Evolutionary conservation across 345 rosid genomes (phyloP).

Genomic region (Gossypium mustelinum): DNA sequence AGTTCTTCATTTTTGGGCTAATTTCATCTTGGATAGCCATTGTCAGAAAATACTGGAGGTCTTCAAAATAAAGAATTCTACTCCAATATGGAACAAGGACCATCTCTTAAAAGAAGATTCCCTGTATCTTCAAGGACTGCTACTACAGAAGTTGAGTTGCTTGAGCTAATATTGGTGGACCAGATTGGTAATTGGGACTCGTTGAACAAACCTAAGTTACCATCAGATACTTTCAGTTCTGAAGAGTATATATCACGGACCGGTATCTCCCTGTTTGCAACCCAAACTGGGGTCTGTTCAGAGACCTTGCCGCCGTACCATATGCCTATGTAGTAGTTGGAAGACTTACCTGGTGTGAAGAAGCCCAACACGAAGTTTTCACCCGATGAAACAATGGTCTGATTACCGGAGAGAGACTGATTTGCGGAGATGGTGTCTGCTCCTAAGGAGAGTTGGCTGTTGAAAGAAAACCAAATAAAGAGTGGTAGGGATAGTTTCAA

Average conservation of each 20-base stretch:
- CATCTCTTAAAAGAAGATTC: conserved; percentile 50
- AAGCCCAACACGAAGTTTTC: conserved; percentile 46
- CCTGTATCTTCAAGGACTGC: conserved; percentile 56
- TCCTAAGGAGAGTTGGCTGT: conserved; percentile 26
- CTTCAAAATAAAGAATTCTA: no score
- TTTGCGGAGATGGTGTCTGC: conserved; percentile 47
- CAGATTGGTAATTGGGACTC: conserved; percentile 44
- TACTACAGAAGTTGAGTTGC: conserved; percentile 21
- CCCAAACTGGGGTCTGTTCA: conserved; percentile 45
- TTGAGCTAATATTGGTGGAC: conserved; percentile 52
- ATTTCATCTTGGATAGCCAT: no score
- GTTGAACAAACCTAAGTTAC: conserved; percentile 61
- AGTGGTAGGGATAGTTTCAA: not conserved
- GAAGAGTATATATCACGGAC: conserved; percentile 43
- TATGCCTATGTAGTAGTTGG: conserved; percentile 65
- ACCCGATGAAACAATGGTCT: conserved; percentile 44
- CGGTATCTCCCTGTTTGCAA: conserved; percentile 69
- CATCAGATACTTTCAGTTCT: conserved; percentile 42
- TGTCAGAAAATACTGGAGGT: no score
- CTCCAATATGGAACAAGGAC: conserved; percentile 7
- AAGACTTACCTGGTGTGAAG: conserved; percentile 49
- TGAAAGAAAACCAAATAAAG: conserved; percentile 22
- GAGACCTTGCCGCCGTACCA: conserved; percentile 47
- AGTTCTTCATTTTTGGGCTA: no score
- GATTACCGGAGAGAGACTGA: conserved; percentile 53